phyloP scores from a whole-genome alignment of 106 monocot genomes.

The Agapanthus africanus region DNA sequence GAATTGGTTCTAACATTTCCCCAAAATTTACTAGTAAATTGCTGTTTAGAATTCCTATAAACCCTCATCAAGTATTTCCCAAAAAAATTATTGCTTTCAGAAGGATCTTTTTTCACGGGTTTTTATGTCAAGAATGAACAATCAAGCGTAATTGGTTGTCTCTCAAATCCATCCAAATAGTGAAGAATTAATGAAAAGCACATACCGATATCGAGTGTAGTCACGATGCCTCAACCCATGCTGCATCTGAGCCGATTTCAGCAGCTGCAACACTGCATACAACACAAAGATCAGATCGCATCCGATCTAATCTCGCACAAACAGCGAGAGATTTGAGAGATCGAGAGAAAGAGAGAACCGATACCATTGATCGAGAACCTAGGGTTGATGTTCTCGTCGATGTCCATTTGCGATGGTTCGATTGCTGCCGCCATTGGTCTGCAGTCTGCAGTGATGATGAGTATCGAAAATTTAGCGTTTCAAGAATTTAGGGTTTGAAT shows the following conservation, averaged over 20 bases:
- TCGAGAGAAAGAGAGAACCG: not conserved
- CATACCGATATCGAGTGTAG: constrained; percentile 85
- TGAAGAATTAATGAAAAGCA: not conserved
- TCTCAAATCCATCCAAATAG: not conserved
- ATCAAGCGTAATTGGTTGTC: no score
- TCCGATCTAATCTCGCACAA: not conserved
- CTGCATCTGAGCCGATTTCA: constrained; percentile 91
- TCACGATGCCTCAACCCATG: constrained; percentile 87
- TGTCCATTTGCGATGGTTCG: constrained; percentile 59
- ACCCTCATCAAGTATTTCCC: no score
- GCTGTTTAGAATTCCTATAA: no score
- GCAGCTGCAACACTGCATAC: constrained; percentile 64
- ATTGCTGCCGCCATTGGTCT: constrained; percentile 23
- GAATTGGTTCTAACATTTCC: no score
- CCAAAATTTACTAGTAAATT: no score
- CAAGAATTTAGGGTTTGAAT: no score
- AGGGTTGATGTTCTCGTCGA: constrained; percentile 44
- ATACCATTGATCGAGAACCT: constrained; percentile 83
- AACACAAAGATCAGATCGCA: not conserved
- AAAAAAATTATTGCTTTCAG: no score
- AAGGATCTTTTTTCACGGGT: no score
- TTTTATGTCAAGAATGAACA: no score
- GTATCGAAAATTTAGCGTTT: no score
- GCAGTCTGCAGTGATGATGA: no score
- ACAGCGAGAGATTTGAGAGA: not conserved